A percentile compares a stretch with the other conserved stretches of the same genome.
phyloP scores from a whole-genome alignment of 2,329 filamentous ascomycete genomes.

The Phialophora chinensis region DNA sequence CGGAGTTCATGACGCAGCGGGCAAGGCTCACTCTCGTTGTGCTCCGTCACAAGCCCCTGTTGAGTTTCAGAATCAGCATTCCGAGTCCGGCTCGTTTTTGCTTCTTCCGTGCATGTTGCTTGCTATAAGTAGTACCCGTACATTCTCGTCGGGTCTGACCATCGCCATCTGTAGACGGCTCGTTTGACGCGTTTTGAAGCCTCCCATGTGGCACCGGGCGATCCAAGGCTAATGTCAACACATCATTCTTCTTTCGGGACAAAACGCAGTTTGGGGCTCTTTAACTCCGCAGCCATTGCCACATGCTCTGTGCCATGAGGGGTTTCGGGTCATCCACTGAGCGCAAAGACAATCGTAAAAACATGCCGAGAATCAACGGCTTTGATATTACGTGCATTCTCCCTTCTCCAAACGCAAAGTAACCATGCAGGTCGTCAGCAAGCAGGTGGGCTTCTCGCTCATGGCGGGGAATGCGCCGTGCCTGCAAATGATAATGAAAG shows the following conservation, averaged over 20 bases:
- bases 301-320: slow-evolving; percentile 1
- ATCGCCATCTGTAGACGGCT: not conserved
- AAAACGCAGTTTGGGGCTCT: not conserved
- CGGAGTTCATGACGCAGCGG: slow-evolving; percentile 3
- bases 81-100: not conserved
- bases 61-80: slow-evolving; percentile 13
- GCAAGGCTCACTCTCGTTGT: slow-evolving; percentile 1
- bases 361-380: slow-evolving; percentile 1
- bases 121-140: not conserved
- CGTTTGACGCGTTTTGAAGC: not conserved
- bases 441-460: not conserved
- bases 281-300: slow-evolving; percentile 13
- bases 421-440: slow-evolving; percentile 4
- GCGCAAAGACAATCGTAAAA: not conserved
- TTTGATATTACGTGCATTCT: slow-evolving; percentile 4
- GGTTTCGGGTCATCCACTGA: not conserved
- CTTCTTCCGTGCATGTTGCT: not conserved
- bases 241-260: not conserved
- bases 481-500: not conserved
- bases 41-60: slow-evolving; percentile 11
- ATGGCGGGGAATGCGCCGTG: not conserved
- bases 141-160: not conserved
- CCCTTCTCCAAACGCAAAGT: not conserved
- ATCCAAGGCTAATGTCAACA: not conserved
- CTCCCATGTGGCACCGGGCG: not conserved